Evolutionary conservation across 139 green algal genomes (phyloP).

Genomic region (Micractinium conductrix): DNA sequence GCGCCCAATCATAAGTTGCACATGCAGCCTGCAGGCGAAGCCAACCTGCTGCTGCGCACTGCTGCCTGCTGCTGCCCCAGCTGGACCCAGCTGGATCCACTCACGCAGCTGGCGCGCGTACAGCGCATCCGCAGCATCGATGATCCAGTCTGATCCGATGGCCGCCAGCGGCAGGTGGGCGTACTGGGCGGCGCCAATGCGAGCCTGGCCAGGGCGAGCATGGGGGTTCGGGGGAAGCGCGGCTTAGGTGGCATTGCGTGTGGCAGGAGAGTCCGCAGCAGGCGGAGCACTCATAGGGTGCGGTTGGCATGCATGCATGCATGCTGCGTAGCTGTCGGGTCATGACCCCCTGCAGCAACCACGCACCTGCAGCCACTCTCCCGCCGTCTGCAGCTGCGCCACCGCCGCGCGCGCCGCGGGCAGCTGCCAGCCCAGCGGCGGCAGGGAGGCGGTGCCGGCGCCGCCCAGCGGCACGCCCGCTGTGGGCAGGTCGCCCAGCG

Average conservation of each 20-base stretch:
- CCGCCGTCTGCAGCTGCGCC: slow-evolving; percentile 51
- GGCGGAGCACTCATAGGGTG: no score
- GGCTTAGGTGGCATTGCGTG: not conserved
- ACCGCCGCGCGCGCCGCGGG: slow-evolving; percentile 65
- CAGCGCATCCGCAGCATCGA: slow-evolving; percentile 79
- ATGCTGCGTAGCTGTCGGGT: no score
- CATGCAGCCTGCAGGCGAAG: not conserved
- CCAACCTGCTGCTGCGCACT: not conserved
- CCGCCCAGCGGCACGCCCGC: slow-evolving; percentile 44
- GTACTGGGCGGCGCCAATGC: slow-evolving; percentile 76
- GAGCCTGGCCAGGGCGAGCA: slow-evolving; percentile 56
- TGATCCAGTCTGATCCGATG: slow-evolving; percentile 77
- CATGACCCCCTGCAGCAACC: no score
- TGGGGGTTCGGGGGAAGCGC: no score
- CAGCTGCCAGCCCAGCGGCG: slow-evolving; percentile 86
- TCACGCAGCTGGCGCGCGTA: slow-evolving; percentile 74
- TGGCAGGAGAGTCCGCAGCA: not conserved
- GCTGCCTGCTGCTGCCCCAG: not conserved
- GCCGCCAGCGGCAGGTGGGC: slow-evolving; percentile 84
- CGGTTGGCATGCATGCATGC: no score
- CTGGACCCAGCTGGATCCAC: not conserved
- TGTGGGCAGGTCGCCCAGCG: slow-evolving; percentile 73
- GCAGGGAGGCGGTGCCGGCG: slow-evolving; percentile 52
- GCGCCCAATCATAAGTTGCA: no score
- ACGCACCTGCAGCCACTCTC: slow-evolving; percentile 67